Conservation (phyloP, 139 green algal species). For the Chlamydomonas eustigma region DNA sequence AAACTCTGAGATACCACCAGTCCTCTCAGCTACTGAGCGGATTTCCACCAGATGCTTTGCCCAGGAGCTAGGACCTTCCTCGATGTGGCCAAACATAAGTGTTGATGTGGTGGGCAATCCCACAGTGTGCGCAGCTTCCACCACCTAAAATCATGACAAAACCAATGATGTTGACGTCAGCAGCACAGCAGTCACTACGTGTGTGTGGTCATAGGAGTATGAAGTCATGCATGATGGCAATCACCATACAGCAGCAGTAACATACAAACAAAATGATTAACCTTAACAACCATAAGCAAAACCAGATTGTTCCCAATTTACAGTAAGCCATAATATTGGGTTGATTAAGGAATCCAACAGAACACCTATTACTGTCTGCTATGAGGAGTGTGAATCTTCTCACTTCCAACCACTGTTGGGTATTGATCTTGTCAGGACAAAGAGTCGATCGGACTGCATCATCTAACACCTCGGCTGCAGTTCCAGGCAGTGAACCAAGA, state of each 20-base stretch:
- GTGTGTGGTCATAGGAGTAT: no score
- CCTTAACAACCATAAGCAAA: no score
- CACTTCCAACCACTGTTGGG: conserved; percentile 56
- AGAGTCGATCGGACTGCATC: conserved; percentile 57
- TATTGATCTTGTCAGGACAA: conserved; percentile 84
- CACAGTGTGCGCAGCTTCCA: conserved; percentile 67
- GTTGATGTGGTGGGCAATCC: conserved; percentile 80
- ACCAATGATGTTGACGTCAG: not conserved
- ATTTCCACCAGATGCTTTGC: conserved; percentile 68
- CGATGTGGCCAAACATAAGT: conserved; percentile 88
- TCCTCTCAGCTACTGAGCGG: conserved; percentile 44
- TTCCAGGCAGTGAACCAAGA: conserved; percentile 78
- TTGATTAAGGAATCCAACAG: no score
- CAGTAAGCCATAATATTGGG: no score
- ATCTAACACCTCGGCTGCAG: conserved; percentile 84
- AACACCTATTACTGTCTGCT: no score
- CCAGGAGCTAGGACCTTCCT: conserved; percentile 61
- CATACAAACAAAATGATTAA: no score
- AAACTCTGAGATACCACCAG: conserved; percentile 76
- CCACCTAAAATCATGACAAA: conserved; percentile 31
- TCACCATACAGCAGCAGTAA: no score
- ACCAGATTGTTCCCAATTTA: no score
- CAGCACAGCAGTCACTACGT: no score
- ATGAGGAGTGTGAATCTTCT: no score
- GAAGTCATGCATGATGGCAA: no score